These are phyloP conservation scores for Aspergillus costaricaensis DNA, from an alignment of 2,329 filamentous ascomycete species.

Conservation along the genomic window DNA sequence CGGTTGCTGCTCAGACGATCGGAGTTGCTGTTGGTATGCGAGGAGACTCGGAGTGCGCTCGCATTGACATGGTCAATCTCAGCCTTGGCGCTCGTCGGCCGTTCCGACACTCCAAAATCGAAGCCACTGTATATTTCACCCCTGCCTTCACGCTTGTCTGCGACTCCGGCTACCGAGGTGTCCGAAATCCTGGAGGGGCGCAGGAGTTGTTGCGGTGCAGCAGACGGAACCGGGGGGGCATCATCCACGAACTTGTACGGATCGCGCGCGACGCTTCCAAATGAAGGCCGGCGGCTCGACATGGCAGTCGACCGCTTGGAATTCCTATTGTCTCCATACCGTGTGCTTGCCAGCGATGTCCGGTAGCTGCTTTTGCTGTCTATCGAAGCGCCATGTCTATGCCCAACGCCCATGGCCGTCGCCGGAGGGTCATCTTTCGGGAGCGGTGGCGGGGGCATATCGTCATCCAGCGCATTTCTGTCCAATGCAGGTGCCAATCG, in stretches of 20 bases:
- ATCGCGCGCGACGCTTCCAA: slow-evolving; percentile 34
- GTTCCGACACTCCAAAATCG: slow-evolving; percentile 30
- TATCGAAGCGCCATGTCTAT: slow-evolving; percentile 30
- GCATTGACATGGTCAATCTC: slow-evolving; percentile 13
- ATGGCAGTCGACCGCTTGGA: slow-evolving; percentile 35
- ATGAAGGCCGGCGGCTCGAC: slow-evolving; percentile 34
- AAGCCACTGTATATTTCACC: slow-evolving; percentile 31
- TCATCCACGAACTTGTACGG: slow-evolving; percentile 34
- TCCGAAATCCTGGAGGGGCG: slow-evolving; percentile 27
- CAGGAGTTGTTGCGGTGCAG: slow-evolving; percentile 23
- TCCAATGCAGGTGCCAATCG: slow-evolving; percentile 13
- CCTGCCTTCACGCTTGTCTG: slow-evolving; percentile 23
- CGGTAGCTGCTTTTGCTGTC: slow-evolving; percentile 44
- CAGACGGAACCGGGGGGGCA: slow-evolving; percentile 35
- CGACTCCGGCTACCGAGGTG: slow-evolving; percentile 26
- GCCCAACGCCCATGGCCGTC: slow-evolving; percentile 5
- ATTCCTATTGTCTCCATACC: slow-evolving; percentile 32
- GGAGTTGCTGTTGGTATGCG: slow-evolving; percentile 20
- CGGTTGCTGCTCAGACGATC: slow-evolving; percentile 23
- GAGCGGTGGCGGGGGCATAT: slow-evolving; percentile 13
- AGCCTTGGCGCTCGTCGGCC: slow-evolving; percentile 4
- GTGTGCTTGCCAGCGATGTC: slow-evolving; percentile 43
- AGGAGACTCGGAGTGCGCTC: slow-evolving; percentile 20
- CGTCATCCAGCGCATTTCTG: slow-evolving; percentile 9
- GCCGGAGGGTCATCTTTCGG: slow-evolving; percentile 11